These are phyloP conservation scores for Bacidia gigantensis DNA, from an alignment of 495 filamentous ascomycete species.

Conservation along the genomic window DNA sequence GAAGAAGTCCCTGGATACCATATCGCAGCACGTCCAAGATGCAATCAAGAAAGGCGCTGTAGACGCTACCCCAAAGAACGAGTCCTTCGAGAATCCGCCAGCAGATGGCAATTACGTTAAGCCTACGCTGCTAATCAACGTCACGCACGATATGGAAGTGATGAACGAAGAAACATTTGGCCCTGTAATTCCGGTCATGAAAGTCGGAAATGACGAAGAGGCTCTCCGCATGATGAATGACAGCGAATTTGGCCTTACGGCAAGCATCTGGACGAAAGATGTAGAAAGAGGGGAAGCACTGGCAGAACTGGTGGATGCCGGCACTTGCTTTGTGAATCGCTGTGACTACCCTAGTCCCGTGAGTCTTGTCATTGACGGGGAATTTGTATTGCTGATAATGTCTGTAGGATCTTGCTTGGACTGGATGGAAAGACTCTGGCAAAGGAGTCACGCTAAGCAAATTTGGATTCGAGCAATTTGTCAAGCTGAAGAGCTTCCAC, in stretches of 20 bases:
- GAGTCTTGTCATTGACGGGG: too few relatives aligned
- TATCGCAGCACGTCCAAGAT: constrained; percentile 68
- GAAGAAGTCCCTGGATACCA: constrained; percentile 55
- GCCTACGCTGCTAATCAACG: constrained; percentile 69
- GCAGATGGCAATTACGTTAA: constrained; percentile 69
- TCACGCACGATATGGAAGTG: constrained; percentile 72
- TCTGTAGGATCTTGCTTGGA: constrained; percentile 97
- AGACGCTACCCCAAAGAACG: constrained; percentile 69
- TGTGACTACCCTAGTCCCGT: constrained; percentile 87
- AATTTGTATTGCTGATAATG: too few relatives aligned
- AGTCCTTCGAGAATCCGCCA: constrained; percentile 54
- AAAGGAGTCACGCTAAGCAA: constrained; percentile 78
- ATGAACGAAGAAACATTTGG: constrained; percentile 98
- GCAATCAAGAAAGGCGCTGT: constrained; percentile 67
- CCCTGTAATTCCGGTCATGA: constrained; percentile 88
- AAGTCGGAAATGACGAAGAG: constrained; percentile 69
- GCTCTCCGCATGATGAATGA: constrained; percentile 87
- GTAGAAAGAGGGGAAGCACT: constrained; percentile 60
- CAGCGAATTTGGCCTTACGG: constrained; percentile 84
- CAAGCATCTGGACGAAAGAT: constrained; percentile 98
- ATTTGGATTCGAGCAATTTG: constrained; percentile 88
- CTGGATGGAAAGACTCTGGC: constrained; percentile 93
- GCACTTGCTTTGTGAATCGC: constrained; percentile 93
- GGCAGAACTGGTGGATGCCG: constrained; percentile 72
- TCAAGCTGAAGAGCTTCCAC: constrained; percentile 92